Conservation (phyloP, 176 grass and related monocot genomes). For the Tuctoria greenei region DNA sequence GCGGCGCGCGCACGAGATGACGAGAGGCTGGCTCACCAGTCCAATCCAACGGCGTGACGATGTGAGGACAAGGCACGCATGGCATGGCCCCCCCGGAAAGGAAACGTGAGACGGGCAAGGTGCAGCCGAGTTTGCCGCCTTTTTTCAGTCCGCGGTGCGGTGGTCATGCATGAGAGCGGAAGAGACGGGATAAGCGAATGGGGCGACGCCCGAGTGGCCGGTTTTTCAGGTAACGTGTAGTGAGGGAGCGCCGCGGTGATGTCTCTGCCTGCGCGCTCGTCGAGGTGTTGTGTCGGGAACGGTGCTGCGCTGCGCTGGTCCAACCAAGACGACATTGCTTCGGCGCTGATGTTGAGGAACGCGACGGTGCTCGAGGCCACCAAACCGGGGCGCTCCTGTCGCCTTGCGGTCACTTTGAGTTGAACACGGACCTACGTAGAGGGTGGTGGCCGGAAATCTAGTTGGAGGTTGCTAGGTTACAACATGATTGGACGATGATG, state of each 20-base stretch:
- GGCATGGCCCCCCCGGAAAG: neutral
- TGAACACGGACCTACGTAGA: neutral
- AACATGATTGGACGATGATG: neutral
- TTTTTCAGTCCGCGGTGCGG: neutral
- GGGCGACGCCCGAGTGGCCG: neutral
- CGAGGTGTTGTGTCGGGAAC: neutral
- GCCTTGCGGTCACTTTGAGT: neutral
- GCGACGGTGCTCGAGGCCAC: conserved; percentile 35
- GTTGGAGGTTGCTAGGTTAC: neutral
- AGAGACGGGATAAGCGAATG: neutral
- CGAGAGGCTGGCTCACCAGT: too few species aligned
- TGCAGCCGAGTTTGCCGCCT: neutral
- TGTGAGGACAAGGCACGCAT: neutral
- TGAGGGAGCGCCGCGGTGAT: neutral
- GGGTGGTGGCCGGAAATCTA: neutral
- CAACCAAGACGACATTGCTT: conserved; percentile 11
- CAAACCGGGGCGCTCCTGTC: conserved; percentile 21
- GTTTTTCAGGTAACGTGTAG: conserved; percentile 11
- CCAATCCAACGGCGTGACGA: neutral
- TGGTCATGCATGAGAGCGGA: too few species aligned
- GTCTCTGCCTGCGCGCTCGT: neutral
- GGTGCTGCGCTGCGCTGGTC: neutral
- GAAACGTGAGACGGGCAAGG: neutral
- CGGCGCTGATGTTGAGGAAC: conserved; percentile 27
- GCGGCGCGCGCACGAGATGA: neutral